phyloP scores from a whole-genome alignment of 805 yeast genomes.

The Wickerhamomyces chaumierensis region DNA sequence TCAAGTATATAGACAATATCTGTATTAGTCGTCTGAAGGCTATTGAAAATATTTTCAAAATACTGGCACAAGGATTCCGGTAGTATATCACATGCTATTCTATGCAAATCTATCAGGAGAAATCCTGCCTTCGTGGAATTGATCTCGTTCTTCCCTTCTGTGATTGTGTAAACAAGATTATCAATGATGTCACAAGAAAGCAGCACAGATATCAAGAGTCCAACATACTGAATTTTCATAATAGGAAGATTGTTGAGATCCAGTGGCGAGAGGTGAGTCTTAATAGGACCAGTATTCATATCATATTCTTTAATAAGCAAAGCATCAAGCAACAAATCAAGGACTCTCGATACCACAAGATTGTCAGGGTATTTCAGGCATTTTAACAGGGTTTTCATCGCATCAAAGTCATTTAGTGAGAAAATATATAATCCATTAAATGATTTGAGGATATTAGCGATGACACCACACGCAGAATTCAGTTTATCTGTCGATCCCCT shows the following conservation, averaged over 20 bases:
- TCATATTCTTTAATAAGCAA: constrained; percentile 47
- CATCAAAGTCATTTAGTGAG: constrained; percentile 41
- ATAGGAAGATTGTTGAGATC: constrained; percentile 30
- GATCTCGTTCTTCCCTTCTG: constrained; percentile 30
- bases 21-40: constrained; percentile 1
- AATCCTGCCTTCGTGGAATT: constrained; percentile 48
- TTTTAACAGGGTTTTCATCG: constrained; percentile 44
- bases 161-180: constrained; percentile 31
- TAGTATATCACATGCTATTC: constrained; percentile 39
- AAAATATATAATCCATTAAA: constrained; percentile 70
- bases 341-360: constrained; percentile 43
- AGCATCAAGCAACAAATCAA: constrained; percentile 64
- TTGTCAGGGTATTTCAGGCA: constrained; percentile 53
- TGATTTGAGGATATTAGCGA: constrained; percentile 51
- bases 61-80: constrained; percentile 32
- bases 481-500: constrained; percentile 20
- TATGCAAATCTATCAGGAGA: constrained; percentile 51
- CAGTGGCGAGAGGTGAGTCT: constrained; percentile 16
- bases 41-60: constrained; percentile 1
- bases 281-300: constrained; percentile 7
- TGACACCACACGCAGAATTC: constrained; percentile 46
- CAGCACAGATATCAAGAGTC: constrained; percentile 47
- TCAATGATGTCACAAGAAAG: constrained; percentile 43
- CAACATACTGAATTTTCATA: constrained; percentile 51
- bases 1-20: constrained; percentile 38